Base-by-base conservation (phyloP, 768 basidiomycete species). In the Podaxis sp. region DNA sequence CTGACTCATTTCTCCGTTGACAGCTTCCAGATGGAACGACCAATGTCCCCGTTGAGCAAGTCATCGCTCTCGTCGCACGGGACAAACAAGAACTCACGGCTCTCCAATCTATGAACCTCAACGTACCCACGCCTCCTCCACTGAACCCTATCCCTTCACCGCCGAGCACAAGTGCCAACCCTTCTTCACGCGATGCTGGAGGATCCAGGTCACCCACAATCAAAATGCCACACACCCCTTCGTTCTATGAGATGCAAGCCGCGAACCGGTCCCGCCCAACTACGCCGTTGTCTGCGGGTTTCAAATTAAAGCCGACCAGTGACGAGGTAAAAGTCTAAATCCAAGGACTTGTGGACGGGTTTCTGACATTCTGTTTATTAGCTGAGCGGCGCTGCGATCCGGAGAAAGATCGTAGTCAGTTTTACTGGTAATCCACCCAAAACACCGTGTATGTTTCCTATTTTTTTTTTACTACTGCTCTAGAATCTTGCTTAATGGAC, bases 41-140 rank as follows among this genome's bases (percentile, higher is more conserved):
- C 70, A 89, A 89, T 69, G 82, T 99, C 59, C 82, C 87, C 0
- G 91, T 98, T 53, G 97, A 97, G 49, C 88, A 88, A 73, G 74
- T 89, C 24, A 98, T 99, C 66, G 96, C 94, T 0, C 80, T 99
- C 41, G 84, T 98, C 9, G 91, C 89, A 11, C 88, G 90, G 67
- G 88, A 92, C 57, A 60, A 66, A 37, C 59, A 67, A 38, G 76
- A 77, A 63, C 69, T 76, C 24, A 66, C 70, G 2, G 56, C 67
- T 12, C 54, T 74, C 57, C 71, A 71, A 65, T 67, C 57, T 50
- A 64, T 62, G 47, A 51, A 63, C 19, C n/a, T 63, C 27, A 61
- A 61, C 17, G 51, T 66, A 2, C 73, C 73, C 12, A 57, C 65
- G 2, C 66, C 71, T 52, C 71, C 70, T n/a, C 68, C 71, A 1